phyloP scores from a whole-genome alignment of 1,139 yeast genomes.

The Chernovozyma sophiae-reginae region DNA sequence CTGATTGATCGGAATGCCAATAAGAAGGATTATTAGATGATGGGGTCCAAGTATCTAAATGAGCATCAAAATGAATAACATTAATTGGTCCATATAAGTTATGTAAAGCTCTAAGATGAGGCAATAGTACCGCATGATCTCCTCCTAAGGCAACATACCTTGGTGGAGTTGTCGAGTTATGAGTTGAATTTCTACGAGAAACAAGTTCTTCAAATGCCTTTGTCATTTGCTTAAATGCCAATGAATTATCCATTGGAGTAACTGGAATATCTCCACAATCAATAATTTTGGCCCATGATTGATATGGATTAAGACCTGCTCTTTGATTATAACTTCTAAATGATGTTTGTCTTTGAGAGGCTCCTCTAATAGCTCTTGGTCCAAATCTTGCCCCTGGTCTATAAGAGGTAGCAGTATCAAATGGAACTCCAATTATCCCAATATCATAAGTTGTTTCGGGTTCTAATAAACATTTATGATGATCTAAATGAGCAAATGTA shows the following conservation, averaged over 20 bases:
- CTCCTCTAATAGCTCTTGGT: constrained; percentile 68
- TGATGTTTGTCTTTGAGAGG: constrained; percentile 68
- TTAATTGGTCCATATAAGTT: constrained; percentile 60
- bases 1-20: constrained; percentile 64
- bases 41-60: constrained; percentile 79
- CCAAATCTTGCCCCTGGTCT: constrained; percentile 80
- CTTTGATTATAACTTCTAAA: constrained; percentile 66
- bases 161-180: constrained; percentile 38
- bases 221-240: constrained; percentile 71
- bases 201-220: constrained; percentile 60
- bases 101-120: constrained; percentile 61
- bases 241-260: constrained; percentile 67
- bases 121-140: constrained; percentile 70
- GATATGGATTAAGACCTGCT: constrained; percentile 62
- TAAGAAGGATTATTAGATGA: constrained; percentile 57
- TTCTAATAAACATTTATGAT: constrained; percentile 51
- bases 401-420: constrained; percentile 72
- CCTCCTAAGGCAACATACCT: constrained; percentile 71
- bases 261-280: constrained; percentile 86
- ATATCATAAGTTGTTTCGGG: constrained; percentile 51
- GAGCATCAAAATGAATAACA: constrained; percentile 75
- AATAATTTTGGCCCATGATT: constrained; percentile 60
- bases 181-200: constrained; percentile 21
- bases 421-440: constrained; percentile 72
- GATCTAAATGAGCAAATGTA: constrained; percentile 70